Percentiles rank a stretch among this genome's conserved stretches.
Evolutionary conservation across 257 asterid species (phyloP).

Genomic region (Perilla frutescens): DNA sequence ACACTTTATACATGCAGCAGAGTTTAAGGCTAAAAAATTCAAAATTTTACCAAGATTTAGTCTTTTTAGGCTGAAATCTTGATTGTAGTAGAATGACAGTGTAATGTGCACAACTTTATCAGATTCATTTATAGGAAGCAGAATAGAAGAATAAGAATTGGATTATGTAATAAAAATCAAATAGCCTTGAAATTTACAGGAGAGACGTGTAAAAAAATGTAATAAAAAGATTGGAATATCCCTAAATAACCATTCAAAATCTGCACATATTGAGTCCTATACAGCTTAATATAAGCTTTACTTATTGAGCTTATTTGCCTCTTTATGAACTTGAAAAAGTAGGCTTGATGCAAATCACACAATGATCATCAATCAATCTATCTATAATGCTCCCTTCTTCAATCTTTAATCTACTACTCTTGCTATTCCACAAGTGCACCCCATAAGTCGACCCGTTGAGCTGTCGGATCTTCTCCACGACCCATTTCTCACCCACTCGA

Average conservation of each 20-base stretch:
- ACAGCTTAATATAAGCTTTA: background rate
- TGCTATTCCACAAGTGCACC: constrained; percentile 78
- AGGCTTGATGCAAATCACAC: constrained; percentile 52
- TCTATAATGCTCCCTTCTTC: constrained; percentile 73
- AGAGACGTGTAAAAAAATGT: background rate
- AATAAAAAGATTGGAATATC: constrained; percentile 12
- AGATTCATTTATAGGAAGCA: too few relatives aligned
- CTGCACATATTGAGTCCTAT: constrained; percentile 12
- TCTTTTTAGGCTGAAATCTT: constrained; percentile 3
- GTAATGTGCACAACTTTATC: too few relatives aligned
- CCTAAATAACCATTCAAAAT: background rate
- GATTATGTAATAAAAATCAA: background rate
- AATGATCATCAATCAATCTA: constrained; percentile 57
- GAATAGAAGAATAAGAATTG: background rate
- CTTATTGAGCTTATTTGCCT: background rate
- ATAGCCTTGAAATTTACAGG: background rate
- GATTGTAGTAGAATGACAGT: background rate
- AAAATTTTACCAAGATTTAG: constrained; percentile 55
- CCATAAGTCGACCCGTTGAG: constrained; percentile 53
- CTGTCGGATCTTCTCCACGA: constrained; percentile 47
- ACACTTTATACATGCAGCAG: background rate
- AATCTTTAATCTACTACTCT: constrained; percentile 50
- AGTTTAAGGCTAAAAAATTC: constrained; percentile 21
- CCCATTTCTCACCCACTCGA: constrained; percentile 45
- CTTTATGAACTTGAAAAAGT: constrained; percentile 26